These are phyloP conservation scores for Blastocystis sp. DNA, from an alignment of 352 stramenopile genomes.

Conservation along the genomic window DNA sequence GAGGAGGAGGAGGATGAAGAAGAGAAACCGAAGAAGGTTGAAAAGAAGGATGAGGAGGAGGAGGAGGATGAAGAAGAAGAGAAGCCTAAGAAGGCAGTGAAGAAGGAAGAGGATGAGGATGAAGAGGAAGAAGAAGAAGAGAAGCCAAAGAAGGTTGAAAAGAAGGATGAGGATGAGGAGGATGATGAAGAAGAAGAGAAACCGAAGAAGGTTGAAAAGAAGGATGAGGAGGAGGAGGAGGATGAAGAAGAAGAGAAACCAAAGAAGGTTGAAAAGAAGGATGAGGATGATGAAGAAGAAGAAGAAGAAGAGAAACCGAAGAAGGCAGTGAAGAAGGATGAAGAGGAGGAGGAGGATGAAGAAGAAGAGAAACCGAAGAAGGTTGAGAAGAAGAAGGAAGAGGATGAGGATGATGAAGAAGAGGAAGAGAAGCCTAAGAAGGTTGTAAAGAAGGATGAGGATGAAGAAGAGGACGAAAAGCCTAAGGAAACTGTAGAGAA, in stretches of 20 bases:
- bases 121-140: background rate
- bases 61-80: background rate
- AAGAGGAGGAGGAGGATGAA: background rate
- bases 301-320: too few relatives aligned
- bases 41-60: background rate
- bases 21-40: background rate
- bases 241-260: background rate
- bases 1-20: constrained; percentile 1
- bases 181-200: background rate
- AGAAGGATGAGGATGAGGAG: background rate
- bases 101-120: background rate
- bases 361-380: background rate
- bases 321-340: background rate
- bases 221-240: background rate
- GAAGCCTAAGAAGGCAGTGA: background rate
- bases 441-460: background rate
- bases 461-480: background rate
- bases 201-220: background rate
- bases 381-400: background rate
- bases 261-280: background rate
- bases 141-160: background rate
- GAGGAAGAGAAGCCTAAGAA: background rate
- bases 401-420: background rate
- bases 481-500: background rate
- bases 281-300: background rate